Conservation (phyloP, 2,329 filamentous ascomycete species). For the Neospermospora avenae region DNA sequence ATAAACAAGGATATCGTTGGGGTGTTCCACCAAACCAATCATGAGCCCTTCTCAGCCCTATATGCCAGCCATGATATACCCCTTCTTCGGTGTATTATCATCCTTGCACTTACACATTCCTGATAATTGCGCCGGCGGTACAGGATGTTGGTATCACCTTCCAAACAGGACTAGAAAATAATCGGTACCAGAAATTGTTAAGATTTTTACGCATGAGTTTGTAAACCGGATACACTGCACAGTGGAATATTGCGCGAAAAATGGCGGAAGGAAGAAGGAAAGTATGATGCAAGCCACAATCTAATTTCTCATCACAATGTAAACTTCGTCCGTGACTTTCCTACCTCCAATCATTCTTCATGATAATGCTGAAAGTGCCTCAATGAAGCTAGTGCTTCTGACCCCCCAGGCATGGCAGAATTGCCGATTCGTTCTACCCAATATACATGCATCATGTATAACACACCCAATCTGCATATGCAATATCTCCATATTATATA, state of each 20-base stretch:
- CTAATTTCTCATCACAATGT: background rate
- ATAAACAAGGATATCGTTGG: background rate
- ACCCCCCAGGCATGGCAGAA: background rate
- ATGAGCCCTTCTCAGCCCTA: background rate
- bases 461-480: background rate
- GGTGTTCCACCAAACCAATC: background rate
- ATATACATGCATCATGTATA: constrained; percentile 5
- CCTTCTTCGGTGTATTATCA: background rate
- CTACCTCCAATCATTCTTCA: too few relatives aligned
- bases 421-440: background rate
- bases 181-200: too few relatives aligned
- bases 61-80: constrained; percentile 2
- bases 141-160: background rate
- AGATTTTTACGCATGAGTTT: too few relatives aligned
- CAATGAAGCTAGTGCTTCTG: background rate
- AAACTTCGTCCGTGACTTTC: background rate
- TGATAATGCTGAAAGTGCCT: background rate
- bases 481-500: background rate
- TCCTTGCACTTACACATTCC: background rate
- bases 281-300: constrained; percentile 9
- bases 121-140: background rate
- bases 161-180: background rate
- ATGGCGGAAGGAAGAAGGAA: too few relatives aligned
- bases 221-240: too few relatives aligned
- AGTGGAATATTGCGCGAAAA: too few relatives aligned